A percentile compares a stretch with the other conserved stretches of the same genome.
These are phyloP conservation scores for Kalanchoe fedtschenkoi DNA, from an alignment of 164 flowering plant species.

Conservation along the genomic window DNA sequence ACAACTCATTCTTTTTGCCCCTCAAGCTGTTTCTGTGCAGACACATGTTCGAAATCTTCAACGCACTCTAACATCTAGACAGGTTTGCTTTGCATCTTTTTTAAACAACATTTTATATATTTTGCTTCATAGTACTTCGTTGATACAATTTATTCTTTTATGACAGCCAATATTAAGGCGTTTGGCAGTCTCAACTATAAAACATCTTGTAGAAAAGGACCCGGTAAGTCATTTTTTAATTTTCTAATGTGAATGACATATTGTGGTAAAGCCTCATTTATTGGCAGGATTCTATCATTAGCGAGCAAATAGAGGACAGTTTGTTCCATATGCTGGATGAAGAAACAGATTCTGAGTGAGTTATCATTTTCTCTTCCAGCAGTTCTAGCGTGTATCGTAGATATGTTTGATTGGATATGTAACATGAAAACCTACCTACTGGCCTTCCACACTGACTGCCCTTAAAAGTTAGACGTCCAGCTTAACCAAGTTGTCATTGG, in stretches of 20 bases:
- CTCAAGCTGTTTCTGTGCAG: conserved; percentile 91
- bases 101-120: background rate
- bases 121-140: background rate
- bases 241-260: background rate
- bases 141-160: conserved; percentile 8
- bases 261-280: background rate
- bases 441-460: too few species aligned
- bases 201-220: conserved; percentile 93
- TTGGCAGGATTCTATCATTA: conserved; percentile 57
- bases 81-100: conserved; percentile 32
- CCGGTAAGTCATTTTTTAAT: conserved; percentile 41
- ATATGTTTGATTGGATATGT: background rate
- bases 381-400: background rate
- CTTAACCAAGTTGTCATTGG: background rate
- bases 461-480: background rate
- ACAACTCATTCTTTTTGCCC: conserved; percentile 95
- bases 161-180: conserved; percentile 80
- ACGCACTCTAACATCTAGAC: conserved; percentile 80
- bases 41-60: conserved; percentile 74
- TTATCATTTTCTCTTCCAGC: background rate
- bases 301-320: conserved; percentile 76
- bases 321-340: conserved; percentile 91
- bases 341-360: conserved; percentile 95
- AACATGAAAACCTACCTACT: too few species aligned
- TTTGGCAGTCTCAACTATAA: conserved; percentile 78